Evolutionary conservation across 129 eudicot species (phyloP).

Genomic region (Centella asiatica): DNA sequence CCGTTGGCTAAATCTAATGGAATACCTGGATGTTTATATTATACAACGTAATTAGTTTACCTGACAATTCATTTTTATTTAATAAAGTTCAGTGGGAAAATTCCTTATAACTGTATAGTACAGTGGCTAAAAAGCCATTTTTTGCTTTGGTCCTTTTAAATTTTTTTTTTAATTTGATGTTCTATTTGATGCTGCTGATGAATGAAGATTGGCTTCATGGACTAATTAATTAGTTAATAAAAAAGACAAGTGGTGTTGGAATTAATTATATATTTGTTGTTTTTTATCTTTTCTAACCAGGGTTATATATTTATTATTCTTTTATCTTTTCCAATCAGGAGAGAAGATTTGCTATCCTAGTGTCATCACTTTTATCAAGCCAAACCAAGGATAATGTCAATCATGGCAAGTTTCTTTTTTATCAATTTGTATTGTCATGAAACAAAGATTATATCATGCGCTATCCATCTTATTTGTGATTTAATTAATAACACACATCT

Average conservation of each 20-base stretch:
- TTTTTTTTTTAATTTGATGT: background rate
- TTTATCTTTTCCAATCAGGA: slow-evolving; percentile 32
- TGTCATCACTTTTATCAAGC: slow-evolving; percentile 89
- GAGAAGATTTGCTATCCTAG: slow-evolving; percentile 77
- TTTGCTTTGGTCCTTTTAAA: too few relatives aligned
- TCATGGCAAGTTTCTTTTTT: slow-evolving; percentile 44
- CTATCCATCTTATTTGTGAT: background rate
- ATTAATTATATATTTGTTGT: background rate
- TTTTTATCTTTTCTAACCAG: slow-evolving; percentile 19
- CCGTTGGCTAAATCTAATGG: too few relatives aligned
- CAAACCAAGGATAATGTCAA: slow-evolving; percentile 90
- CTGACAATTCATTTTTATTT: too few relatives aligned
- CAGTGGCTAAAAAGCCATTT: too few relatives aligned
- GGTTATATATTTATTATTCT: slow-evolving; percentile 21
- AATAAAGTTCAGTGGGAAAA: too few relatives aligned
- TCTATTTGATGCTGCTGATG: background rate
- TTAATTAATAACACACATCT: too few relatives aligned
- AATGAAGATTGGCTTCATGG: background rate
- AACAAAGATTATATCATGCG: background rate
- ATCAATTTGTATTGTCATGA: background rate
- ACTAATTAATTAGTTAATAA: background rate
- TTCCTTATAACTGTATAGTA: too few relatives aligned
- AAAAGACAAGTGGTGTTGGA: background rate
- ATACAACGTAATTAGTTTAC: too few relatives aligned
- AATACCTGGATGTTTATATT: too few relatives aligned